Evolutionary conservation across 495 filamentous ascomycete species (phyloP).

Genomic region (Lindgomyces ingoldianus): DNA sequence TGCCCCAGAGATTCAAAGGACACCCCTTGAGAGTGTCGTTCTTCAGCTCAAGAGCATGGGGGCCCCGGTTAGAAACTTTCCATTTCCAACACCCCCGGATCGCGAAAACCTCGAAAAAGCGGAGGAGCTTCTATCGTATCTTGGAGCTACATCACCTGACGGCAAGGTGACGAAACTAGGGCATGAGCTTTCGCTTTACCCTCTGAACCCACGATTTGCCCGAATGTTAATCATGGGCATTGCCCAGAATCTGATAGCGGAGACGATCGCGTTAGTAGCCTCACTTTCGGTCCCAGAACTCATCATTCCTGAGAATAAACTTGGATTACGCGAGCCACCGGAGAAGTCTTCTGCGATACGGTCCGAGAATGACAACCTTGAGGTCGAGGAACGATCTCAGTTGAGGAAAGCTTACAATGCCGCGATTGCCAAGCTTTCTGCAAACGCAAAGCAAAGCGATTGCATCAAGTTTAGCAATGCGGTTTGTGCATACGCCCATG

Average conservation of each 20-base stretch:
- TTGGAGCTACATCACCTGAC: slow-evolving; percentile 55
- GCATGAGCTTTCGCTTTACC: slow-evolving; percentile 79
- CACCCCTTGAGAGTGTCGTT: slow-evolving; percentile 89
- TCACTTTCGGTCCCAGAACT: slow-evolving; percentile 84
- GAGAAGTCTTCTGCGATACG: slow-evolving; percentile 49
- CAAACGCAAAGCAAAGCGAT: slow-evolving; percentile 79
- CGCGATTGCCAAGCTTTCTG: slow-evolving; percentile 76
- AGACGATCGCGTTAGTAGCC: slow-evolving; percentile 86
- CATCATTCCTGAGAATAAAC: slow-evolving; percentile 82
- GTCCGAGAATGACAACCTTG: slow-evolving; percentile 65
- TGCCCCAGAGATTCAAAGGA: slow-evolving; percentile 84
- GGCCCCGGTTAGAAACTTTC: slow-evolving; percentile 88
- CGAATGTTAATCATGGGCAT: slow-evolving; percentile 88
- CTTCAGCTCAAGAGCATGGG: slow-evolving; percentile 96
- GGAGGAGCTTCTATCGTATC: slow-evolving; percentile 72
- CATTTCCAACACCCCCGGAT: slow-evolving; percentile 93
- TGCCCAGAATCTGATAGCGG: slow-evolving; percentile 77
- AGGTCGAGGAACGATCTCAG: slow-evolving; percentile 66
- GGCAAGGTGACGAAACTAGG: slow-evolving; percentile 80
- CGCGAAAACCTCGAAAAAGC: slow-evolving; percentile 77
- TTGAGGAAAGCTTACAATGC: slow-evolving; percentile 69
- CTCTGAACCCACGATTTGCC: slow-evolving; percentile 84
- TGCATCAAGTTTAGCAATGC: slow-evolving; percentile 88
- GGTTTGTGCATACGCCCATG: slow-evolving; percentile 78
- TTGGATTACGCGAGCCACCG: slow-evolving; percentile 51